phyloP scores from a whole-genome alignment of 495 filamentous ascomycete species.

The Annulohypoxylon bovei region DNA sequence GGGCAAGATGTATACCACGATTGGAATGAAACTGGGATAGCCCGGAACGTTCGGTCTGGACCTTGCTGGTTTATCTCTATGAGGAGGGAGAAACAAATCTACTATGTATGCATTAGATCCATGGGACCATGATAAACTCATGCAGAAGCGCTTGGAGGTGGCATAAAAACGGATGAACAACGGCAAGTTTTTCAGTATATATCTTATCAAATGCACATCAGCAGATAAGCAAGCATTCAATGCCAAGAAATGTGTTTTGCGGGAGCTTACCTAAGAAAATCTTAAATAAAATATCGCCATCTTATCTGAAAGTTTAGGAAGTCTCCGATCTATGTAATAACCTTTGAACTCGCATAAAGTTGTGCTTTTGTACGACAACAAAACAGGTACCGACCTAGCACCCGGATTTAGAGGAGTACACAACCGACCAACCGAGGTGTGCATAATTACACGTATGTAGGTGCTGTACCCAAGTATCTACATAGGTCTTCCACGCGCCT shows the following conservation, averaged over 20 bases:
- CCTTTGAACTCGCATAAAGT: conserved; percentile 2
- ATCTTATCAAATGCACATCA: neutral
- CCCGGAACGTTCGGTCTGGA: conserved; percentile 2
- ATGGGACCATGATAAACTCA: neutral
- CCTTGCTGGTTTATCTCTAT: conserved; percentile 2
- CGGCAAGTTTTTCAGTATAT: neutral
- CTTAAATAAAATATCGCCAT: conserved; percentile 1
- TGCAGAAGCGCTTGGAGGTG: neutral
- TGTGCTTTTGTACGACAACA: neutral
- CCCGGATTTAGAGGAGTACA: conserved; percentile 15
- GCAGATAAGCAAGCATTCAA: neutral
- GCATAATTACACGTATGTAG: conserved; percentile 16
- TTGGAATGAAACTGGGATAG: neutral
- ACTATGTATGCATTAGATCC: neutral
- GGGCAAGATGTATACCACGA: neutral
- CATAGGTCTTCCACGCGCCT: neutral
- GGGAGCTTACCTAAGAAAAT: neutral
- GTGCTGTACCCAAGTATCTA: neutral
- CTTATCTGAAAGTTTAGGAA: neutral
- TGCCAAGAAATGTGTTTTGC: neutral
- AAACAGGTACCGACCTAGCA: conserved; percentile 22
- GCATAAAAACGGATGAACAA: neutral
- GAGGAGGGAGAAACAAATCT: neutral
- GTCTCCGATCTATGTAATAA: neutral
- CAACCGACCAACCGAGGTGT: conserved; percentile 39